Conservation (phyloP, 768 basidiomycete species). For the Suillus subalutaceus region DNA sequence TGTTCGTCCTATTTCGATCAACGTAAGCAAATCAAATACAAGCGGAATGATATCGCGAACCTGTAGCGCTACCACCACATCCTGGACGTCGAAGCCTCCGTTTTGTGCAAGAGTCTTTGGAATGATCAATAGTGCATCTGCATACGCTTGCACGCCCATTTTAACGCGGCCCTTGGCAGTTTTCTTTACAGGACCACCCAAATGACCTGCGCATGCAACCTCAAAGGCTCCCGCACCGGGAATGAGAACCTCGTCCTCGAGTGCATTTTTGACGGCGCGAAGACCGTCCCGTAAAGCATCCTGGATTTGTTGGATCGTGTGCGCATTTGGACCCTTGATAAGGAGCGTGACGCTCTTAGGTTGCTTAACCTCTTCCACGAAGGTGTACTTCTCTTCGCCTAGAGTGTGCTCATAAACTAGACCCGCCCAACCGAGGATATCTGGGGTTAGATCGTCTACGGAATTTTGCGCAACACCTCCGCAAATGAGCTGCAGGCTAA, state of each 20-base stretch:
- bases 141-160: slow-evolving; percentile 96
- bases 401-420: slow-evolving; percentile 99
- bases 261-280: slow-evolving; percentile 93
- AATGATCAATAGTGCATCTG: slow-evolving; percentile 91
- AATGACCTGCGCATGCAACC: slow-evolving; percentile 85
- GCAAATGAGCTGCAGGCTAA: slow-evolving; percentile 88
- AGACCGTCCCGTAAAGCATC: slow-evolving; percentile 98
- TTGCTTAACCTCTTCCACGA: slow-evolving; percentile 93
- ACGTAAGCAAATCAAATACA: slow-evolving; percentile 20
- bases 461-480: slow-evolving; percentile 98
- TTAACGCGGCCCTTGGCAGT: slow-evolving; percentile 91
- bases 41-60: slow-evolving; percentile 39
- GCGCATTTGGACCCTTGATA: slow-evolving; percentile 96
- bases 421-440: slow-evolving; percentile 94
- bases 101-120: slow-evolving; percentile 97
- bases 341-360: slow-evolving; percentile 95
- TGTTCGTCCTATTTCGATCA: slow-evolving; percentile 73
- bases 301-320: slow-evolving; percentile 95
- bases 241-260: slow-evolving; percentile 86
- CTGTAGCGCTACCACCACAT: slow-evolving; percentile 89
- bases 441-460: slow-evolving; percentile 92
- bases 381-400: slow-evolving; percentile 98
- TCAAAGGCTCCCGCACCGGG: slow-evolving; percentile 99
- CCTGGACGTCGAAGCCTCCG: slow-evolving; percentile 97
- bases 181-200: slow-evolving; percentile 80